Evolutionary conservation across 768 basidiomycete species (phyloP), one percentile per base, ranked within the genome.

Genomic region (Termitomyces titanicus): DNA sequence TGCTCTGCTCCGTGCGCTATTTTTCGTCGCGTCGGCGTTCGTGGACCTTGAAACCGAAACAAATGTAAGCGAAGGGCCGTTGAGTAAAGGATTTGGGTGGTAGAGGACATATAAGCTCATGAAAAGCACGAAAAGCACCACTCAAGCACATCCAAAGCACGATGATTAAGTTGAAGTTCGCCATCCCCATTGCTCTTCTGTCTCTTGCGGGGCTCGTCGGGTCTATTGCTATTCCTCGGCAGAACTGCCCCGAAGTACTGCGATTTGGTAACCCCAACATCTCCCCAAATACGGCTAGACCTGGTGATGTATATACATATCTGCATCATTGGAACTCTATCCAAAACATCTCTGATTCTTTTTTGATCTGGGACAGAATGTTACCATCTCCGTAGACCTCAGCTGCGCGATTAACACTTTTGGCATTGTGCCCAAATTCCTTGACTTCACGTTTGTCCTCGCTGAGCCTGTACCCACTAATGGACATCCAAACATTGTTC

Each of bases 121-220:
- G n/a, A n/a, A n/a, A n/a, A n/a, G n/a, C n/a, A n/a, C n/a, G n/a
- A n/a, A n/a, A n/a, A n/a, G n/a, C n/a, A n/a, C n/a, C n/a, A n/a
- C n/a, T n/a, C n/a, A 29, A 29, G 29, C 9, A 29, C 29, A 29
- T 29, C 29, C 9, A 3, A 29, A 29, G 29, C 29, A n/a, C 44
- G 18, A 39, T 42, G 12, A 60, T 60, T 55, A 60, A 60, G 53
- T 57, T 60, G 59, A 60, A 60, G 53, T 57, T 57, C 50, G 35
- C 53, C 25, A 35, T 54, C 45, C 38, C 50, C 13, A 27, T 53
- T 47, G 42, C 38, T 47, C 20, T 60, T 18, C 40, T 57, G n/a
- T 54, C 59, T 12, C 40, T 60, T 29, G 53, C 45, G 12, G 43
- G 56, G n/a, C 53, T 60, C 25, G 56, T 43, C 17, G 49, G 27